phyloP scores from a whole-genome alignment of 176 grass and related monocot species.

The Zea mays region Zm-B73-REFERENCE-NAM-5.0 NC_050098.1:219492501-219493000 shows the following conservation, averaged over 20 bases:
- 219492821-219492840: too few relatives aligned
- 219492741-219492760: constrained; percentile 35
- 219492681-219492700: constrained; percentile 97
- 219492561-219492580: constrained; percentile 66
- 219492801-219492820: too few relatives aligned
- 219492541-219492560: constrained; percentile 72
- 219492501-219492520: constrained; percentile 85
- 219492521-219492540: constrained; percentile 96
- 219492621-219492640: constrained; percentile 94
- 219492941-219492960: not conserved
- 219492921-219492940: not conserved
- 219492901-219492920: not conserved
- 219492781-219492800: too few relatives aligned
- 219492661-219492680: constrained; percentile 99
- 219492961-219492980: not conserved
- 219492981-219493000: not conserved
- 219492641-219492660: constrained; percentile 88
- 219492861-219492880: too few relatives aligned
- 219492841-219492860: too few relatives aligned
- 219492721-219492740: constrained; percentile 58
- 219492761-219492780: constrained; percentile 13
- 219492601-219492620: constrained; percentile 86
- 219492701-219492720: constrained; percentile 81
- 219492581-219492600: constrained; percentile 77
- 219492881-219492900: not conserved